Base-by-base conservation (phyloP, 331 rosid genomes). In the Quercus phellos region DNA sequence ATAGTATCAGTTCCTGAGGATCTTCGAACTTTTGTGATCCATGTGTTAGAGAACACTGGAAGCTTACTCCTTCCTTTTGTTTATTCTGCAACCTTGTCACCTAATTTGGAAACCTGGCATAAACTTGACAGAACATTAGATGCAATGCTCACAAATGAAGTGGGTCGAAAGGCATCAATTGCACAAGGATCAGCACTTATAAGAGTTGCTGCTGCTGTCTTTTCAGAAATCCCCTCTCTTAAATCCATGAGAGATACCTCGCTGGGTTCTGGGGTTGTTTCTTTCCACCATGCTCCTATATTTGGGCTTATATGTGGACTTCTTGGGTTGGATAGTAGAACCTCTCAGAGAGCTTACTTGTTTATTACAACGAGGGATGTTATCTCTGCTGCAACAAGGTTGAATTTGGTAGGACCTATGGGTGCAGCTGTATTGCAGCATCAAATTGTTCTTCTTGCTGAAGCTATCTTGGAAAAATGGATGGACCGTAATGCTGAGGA, bases 31-130 rank as follows among this genome's bases (percentile, higher is more conserved):
- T 94, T 88, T 68, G 73, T 92, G n/a, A 75, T 77, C 78, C 94
- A 92, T 68, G 73, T 88, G 14, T 80, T 94, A 76, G 93, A 92
- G 79, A 92, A 92, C 59, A 88, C 97, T 16, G 98, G 88, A 27
- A 92, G 98, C 89, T 84, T 94, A 66, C 85, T 94, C 77, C 96
- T 94, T 82, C 98, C 98, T 43, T 94, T 84, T 74, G 97, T 94
- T 74, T 70, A 83, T 80, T 85, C 96, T 11, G 80, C 96, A 43
- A 84, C 88, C 72, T 3, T 24, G 32, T 85, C 90, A 0, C 97
- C 98, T 4, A 74, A 83, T 82, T 34, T 84, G 32, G 90, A 86
- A 79, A 88, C 87, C 34, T 87, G 90, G 96, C 83, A 79, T 55
- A 83, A 71, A 24, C 96, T 90, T 27, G 91, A 92, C 87, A 88